Evolutionary conservation across 495 filamentous ascomycete genomes (phyloP).

Genomic region (Letharia columbiana): DNA sequence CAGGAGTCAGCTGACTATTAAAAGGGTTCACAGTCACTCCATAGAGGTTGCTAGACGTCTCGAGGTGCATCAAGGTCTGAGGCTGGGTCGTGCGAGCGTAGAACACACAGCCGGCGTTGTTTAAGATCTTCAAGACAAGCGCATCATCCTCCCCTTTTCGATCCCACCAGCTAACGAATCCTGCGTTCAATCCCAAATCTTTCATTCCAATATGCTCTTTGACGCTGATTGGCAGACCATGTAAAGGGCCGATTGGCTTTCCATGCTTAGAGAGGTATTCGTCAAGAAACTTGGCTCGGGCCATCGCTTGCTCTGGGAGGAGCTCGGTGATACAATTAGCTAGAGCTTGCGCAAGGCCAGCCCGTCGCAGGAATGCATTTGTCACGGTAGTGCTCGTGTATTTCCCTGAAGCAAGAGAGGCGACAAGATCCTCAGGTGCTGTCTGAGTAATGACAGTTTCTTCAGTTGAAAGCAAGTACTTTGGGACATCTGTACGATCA

Average conservation of each 20-base stretch:
- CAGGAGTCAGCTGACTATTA: constrained; percentile 40
- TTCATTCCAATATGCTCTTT: constrained; percentile 33
- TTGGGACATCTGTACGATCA: constrained; percentile 34
- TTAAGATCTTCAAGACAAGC: constrained; percentile 29
- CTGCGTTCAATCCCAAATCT: constrained; percentile 22
- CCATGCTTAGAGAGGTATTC: constrained; percentile 24
- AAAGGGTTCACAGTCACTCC: constrained; percentile 46
- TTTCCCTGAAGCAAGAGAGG: constrained; percentile 30
- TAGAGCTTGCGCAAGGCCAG: constrained; percentile 39
- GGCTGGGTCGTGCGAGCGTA: constrained; percentile 49
- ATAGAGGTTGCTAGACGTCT: constrained; percentile 48
- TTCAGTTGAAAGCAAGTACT: constrained; percentile 30
- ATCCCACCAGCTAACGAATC: constrained; percentile 27
- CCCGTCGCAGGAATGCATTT: constrained; percentile 39
- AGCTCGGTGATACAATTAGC: constrained; percentile 36
- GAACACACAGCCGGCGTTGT: constrained; percentile 42
- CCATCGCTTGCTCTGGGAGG: constrained; percentile 29
- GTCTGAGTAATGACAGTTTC: constrained; percentile 37
- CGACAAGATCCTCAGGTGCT: constrained; percentile 30
- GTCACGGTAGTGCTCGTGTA: constrained; percentile 34
- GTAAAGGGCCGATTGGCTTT: constrained; percentile 33
- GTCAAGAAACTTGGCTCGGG: constrained; percentile 31
- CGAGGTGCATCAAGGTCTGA: constrained; percentile 46
- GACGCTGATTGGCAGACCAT: constrained; percentile 38
- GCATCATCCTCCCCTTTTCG: constrained; percentile 23